Evolutionary conservation across 139 green algal species (phyloP).

Genomic region (Haematococcus lacustris): DNA sequence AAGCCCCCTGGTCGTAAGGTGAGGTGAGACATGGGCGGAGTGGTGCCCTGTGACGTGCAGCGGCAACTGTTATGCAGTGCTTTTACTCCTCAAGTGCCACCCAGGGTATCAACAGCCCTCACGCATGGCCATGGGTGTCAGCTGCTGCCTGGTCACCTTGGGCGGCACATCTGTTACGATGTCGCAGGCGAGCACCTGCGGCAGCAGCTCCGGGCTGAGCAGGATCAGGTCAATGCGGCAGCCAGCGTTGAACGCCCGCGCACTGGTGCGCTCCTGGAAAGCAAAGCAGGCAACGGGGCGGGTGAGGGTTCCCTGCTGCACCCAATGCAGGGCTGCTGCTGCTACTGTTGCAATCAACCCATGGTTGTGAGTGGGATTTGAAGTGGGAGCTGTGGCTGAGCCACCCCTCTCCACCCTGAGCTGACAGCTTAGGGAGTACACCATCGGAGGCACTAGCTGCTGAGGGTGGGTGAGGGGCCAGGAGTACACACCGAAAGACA

Average conservation of each 20-base stretch:
- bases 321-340: not conserved
- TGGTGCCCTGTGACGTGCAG: too few species aligned
- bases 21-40: too few species aligned
- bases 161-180: constrained; percentile 47
- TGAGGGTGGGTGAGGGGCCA: not conserved
- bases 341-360: not conserved
- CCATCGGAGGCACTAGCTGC: too few species aligned
- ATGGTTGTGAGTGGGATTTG: too few species aligned
- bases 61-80: too few species aligned
- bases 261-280: constrained; percentile 40
- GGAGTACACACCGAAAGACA: not conserved
- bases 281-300: not conserved
- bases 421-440: too few species aligned
- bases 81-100: too few species aligned
- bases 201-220: constrained; percentile 36
- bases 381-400: too few species aligned
- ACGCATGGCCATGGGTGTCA: too few species aligned
- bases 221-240: constrained; percentile 66
- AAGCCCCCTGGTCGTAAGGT: too few species aligned
- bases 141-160: constrained; percentile 49
- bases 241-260: constrained; percentile 60
- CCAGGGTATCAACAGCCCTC: too few species aligned
- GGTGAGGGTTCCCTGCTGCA: not conserved
- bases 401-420: too few species aligned
- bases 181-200: constrained; percentile 44